A percentile compares a stretch with the other conserved stretches of the same genome.
These are phyloP conservation scores for Hyaloraphidium curvatum DNA, from an alignment of 192 early-diverging fungal species.

Conservation along the genomic window DNA sequence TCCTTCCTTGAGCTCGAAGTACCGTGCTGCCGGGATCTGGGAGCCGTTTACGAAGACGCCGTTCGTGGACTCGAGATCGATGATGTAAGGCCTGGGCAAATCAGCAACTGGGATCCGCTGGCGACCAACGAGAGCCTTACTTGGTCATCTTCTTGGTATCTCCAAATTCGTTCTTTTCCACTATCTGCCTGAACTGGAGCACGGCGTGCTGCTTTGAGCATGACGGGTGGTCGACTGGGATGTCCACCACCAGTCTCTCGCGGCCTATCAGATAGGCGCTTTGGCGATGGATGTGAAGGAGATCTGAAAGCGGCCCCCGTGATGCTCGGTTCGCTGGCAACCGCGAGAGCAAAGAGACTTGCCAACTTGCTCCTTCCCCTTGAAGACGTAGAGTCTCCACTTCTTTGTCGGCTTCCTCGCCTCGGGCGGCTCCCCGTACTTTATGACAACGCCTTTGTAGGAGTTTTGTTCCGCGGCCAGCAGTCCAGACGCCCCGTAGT, in stretches of 20 bases:
- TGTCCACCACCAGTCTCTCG: conserved; percentile 72
- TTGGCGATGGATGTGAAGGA: conserved; percentile 66
- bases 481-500: conserved; percentile 70
- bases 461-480: conserved; percentile 77
- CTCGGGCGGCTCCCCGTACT: conserved; percentile 84
- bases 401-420: conserved; percentile 50
- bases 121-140: conserved; percentile 13
- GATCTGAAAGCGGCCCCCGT: conserved; percentile 25
- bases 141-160: conserved; percentile 26
- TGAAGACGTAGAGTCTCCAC: conserved; percentile 88
- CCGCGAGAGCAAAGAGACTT: too few relatives aligned
- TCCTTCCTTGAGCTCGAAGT: conserved; percentile 58
- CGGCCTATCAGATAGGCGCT: conserved; percentile 75
- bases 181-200: conserved; percentile 61
- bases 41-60: conserved; percentile 75
- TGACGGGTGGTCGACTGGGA: conserved; percentile 87
- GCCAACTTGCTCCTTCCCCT: conserved; percentile 71
- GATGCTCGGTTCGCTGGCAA: too few relatives aligned
- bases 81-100: conserved; percentile 58
- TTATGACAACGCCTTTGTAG: conserved; percentile 66
- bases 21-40: conserved; percentile 49
- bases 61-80: conserved; percentile 84
- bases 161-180: conserved; percentile 24
- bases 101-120: not conserved
- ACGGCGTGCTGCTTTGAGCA: conserved; percentile 90